Evolutionary conservation across 2,329 filamentous ascomycete genomes (phyloP), one percentile per base, ranked within the genome.

Genomic region (Paramyrothecium sp.): DNA sequence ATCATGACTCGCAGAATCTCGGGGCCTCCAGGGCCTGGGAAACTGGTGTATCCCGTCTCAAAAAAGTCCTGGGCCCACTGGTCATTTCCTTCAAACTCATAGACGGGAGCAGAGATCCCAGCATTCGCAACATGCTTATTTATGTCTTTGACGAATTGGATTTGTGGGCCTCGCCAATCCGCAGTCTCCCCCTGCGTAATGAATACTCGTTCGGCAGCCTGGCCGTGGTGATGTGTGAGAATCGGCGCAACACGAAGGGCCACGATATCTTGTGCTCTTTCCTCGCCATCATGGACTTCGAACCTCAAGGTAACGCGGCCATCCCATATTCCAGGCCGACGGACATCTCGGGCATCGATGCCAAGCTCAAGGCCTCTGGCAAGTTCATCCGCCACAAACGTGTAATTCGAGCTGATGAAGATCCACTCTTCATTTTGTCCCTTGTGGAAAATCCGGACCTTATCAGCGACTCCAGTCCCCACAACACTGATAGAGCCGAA

Each of bases 41-140:
- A 76, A 50, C 69, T 75, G 0, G 67, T 61, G 55, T 74, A 78
- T 0, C 64, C 75, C 0, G 74, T 69, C 59, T 78, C 74, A 23
- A 77, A 60, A 46, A 72, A 69, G 56, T 78, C 74, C 51, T 77
- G 75, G 0, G 68, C 68, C 75, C 74, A 78, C 21, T 69, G 59
- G 53, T 76, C 73, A 5, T 8, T 22, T 16, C 21, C 26, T 5
- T 58, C 52, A 49, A 63, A 59, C 5, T 56, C 22, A 26, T 48
- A 51, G 17, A 60, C 3, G 53, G 21, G 60, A 7, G 53, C 54
- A 2, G 54, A 34, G 3, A 56, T 44, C 8, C 58, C 49, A 1
- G 49, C 34, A 11, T 26, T 21, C 10, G 49, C 22, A 30, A 12
- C 26, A 19, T 23, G 7, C 21, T 22, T 30, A 5, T n/a, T 30